These are phyloP conservation scores for Schizonepeta tenuifolia DNA, from an alignment of 257 asterid species.

Conservation along the genomic window DNA sequence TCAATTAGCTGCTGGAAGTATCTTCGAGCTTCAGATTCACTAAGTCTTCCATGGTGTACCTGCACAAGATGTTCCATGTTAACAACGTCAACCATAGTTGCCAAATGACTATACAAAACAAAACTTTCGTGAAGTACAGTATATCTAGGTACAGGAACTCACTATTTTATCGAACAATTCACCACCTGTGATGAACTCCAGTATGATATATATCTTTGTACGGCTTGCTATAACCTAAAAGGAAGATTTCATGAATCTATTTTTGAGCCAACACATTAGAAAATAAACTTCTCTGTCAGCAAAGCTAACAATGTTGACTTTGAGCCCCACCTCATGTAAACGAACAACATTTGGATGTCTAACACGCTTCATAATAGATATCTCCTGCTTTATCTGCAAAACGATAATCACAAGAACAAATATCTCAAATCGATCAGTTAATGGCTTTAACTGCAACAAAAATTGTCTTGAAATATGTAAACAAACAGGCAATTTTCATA, in stretches of 20 bases:
- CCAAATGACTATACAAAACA: constrained; percentile 24
- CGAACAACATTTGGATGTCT: constrained; percentile 91
- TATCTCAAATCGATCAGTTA: constrained; percentile 7
- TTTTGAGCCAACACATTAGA: constrained; percentile 17
- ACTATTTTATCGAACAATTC: constrained; percentile 98
- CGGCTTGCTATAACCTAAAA: constrained; percentile 96
- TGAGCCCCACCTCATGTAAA: constrained; percentile 79
- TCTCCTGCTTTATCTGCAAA: constrained; percentile 94
- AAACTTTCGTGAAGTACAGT: constrained; percentile 5
- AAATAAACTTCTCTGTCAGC: constrained; percentile 16
- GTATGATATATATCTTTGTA: constrained; percentile 91
- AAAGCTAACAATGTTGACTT: constrained; percentile 33
- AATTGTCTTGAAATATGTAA: background rate
- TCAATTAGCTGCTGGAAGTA: constrained; percentile 98
- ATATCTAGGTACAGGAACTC: constrained; percentile 43
- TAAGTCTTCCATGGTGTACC: constrained; percentile 94
- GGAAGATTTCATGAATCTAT: constrained; percentile 25
- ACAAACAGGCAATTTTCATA: background rate
- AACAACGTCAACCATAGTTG: background rate
- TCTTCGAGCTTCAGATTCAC: constrained; percentile 94
- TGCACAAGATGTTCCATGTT: constrained; percentile 37
- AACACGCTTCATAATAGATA: constrained; percentile 96
- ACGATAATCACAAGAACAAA: constrained; percentile 30
- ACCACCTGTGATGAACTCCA: constrained; percentile 98
- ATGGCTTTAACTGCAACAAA: constrained; percentile 18